Evolutionary conservation across 768 basidiomycete genomes (phyloP), one percentile per base, ranked within the genome.

Genomic region (Russula compacta): DNA sequence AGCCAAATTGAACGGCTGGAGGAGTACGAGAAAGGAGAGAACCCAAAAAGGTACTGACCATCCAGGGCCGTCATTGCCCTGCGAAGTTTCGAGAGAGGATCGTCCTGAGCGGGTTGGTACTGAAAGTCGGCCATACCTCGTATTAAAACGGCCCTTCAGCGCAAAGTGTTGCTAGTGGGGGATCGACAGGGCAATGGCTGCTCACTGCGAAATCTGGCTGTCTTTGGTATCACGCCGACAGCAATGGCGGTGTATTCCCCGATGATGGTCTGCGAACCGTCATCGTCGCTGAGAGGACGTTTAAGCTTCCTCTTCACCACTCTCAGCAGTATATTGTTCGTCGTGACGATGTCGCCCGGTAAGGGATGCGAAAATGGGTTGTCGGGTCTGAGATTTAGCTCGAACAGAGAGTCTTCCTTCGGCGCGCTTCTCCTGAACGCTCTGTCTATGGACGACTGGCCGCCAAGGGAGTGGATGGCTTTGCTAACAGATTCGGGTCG

Each of bases 41-140:
- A 9, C 12, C 15, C 14, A 10, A 9, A n/a, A 53, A 32, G 9
- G 42, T 14, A 60, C 81, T 56, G 69, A 95, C 95, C 88, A 66
- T 98, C 87, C 80, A 97, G 84, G 6, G 76, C 76, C 51, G 84
- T 81, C 83, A 98, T 86, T 0, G 91, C 82, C 12, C 77, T 66
- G 4, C 90, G 84, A 56, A 98, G 73, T 59, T 83, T 76, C 2
- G 84, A 72, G 4, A 92, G 74, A 3, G 87, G 84, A 68, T 95
- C 92, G 14, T 82, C 71, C 70, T 78, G 74, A 59, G 87, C 78
- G 1, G 92, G 92, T 62, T 85, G 81, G 72, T 85, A 97, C 72
- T 97, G 94, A 70, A 84, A 97, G 71, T 98, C 95, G 42, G 86
- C 90, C 89, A 98, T 92, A 59, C 85, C 95, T 98, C 29, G 11